Percentiles rank a stretch among this genome's conserved stretches.
Evolutionary conservation across 805 yeast species (phyloP).

Genomic region (Zygotorulaspora florentina): DNA sequence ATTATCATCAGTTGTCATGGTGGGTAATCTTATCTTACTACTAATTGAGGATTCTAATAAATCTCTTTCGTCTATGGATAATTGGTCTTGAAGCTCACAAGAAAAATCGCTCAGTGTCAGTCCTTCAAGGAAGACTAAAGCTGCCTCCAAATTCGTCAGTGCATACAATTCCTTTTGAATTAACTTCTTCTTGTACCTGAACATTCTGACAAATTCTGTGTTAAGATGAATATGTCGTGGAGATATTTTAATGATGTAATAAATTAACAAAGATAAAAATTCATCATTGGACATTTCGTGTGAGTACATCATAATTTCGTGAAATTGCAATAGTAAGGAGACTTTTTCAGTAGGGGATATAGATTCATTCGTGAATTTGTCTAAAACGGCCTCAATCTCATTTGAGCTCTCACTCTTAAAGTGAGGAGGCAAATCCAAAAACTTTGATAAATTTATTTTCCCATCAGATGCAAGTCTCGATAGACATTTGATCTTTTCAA

Average conservation of each 20-base stretch:
- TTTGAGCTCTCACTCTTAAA: slow-evolving; percentile 11
- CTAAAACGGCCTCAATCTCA: slow-evolving; percentile 17
- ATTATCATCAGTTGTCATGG: not conserved
- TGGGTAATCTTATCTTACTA: slow-evolving; percentile 21
- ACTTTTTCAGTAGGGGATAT: slow-evolving; percentile 33
- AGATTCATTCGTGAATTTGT: slow-evolving; percentile 20
- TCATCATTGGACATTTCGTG: slow-evolving; percentile 33
- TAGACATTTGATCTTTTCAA: slow-evolving; percentile 23
- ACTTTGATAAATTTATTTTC: slow-evolving; percentile 23
- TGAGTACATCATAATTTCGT: slow-evolving; percentile 25
- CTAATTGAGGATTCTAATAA: slow-evolving; percentile 21
- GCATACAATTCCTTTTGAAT: slow-evolving; percentile 33
- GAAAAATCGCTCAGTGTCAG: slow-evolving; percentile 26
- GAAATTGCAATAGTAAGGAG: slow-evolving; percentile 24
- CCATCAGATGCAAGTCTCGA: slow-evolving; percentile 20
- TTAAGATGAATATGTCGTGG: slow-evolving; percentile 29
- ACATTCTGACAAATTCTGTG: slow-evolving; percentile 30
- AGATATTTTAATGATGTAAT: slow-evolving; percentile 23
- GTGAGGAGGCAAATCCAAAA: slow-evolving; percentile 22
- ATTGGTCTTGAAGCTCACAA: slow-evolving; percentile 15
- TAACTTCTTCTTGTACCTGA: slow-evolving; percentile 32
- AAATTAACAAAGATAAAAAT: slow-evolving; percentile 31
- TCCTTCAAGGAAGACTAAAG: slow-evolving; percentile 32
- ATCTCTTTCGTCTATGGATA: slow-evolving; percentile 14
- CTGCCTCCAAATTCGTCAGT: slow-evolving; percentile 34